A percentile compares a stretch with the other conserved stretches of the same genome.
Conservation (phyloP, 2,329 filamentous ascomycete genomes). For the Cryphonectria nitschkei region DNA sequence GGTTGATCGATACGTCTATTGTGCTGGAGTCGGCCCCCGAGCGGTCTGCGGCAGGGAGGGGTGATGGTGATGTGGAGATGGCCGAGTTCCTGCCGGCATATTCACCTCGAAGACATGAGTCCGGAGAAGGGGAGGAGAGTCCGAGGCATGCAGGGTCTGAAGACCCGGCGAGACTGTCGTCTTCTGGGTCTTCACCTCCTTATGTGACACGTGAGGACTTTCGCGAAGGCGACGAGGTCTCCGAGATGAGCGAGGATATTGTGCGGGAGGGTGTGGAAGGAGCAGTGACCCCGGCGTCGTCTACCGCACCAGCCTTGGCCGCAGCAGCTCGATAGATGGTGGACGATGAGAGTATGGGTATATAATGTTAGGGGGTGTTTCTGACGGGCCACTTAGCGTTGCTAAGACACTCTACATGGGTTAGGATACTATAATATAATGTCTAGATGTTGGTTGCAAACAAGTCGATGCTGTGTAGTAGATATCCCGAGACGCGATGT, state of each 20-base stretch:
- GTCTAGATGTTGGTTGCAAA: not conserved
- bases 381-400: too few species aligned
- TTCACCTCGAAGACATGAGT: slow-evolving; percentile 7
- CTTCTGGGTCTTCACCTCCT: not conserved
- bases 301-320: not conserved
- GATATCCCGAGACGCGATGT: not conserved
- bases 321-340: not conserved
- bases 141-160: not conserved
- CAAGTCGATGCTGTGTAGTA: not conserved
- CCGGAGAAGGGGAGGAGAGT: not conserved
- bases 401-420: not conserved
- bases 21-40: not conserved
- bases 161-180: not conserved
- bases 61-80: slow-evolving; percentile 17
- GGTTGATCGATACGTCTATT: slow-evolving; percentile 10
- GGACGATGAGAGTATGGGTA: not conserved
- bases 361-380: too few species aligned
- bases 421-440: not conserved
- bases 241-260: not conserved
- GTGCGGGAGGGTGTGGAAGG: not conserved
- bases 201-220: not conserved
- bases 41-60: not conserved
- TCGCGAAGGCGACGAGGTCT: not conserved
- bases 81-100: slow-evolving; percentile 17
- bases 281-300: not conserved